phyloP scores from a whole-genome alignment of 768 basidiomycete species.

The Rhodotorula graminis region DNA sequence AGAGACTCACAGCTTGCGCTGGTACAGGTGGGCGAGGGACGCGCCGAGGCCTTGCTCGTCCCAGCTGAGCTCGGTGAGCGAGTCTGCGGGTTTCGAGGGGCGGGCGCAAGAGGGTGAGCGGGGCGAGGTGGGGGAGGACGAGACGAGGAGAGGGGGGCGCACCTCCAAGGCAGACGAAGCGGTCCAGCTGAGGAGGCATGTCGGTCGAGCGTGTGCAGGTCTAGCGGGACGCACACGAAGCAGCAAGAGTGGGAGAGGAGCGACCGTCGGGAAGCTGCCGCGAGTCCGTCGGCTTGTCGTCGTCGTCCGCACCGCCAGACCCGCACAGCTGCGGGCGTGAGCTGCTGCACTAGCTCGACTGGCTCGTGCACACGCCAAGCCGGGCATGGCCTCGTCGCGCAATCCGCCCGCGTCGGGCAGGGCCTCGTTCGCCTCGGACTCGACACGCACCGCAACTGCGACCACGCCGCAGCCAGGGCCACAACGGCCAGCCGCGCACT shows the following conservation, averaged over 20 bases:
- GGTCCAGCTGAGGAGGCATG: not conserved
- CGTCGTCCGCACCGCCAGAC: too few species aligned
- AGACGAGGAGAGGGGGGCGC: not conserved
- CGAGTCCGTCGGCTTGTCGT: too few species aligned
- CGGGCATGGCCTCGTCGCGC: too few species aligned
- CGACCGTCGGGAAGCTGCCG: not conserved
- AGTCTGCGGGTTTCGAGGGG: constrained; percentile 18
- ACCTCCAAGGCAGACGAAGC: constrained; percentile 21
- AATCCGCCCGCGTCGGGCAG: too few species aligned
- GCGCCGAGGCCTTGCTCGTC: constrained; percentile 20
- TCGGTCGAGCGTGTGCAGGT: too few species aligned
- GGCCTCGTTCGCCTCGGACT: not conserved
- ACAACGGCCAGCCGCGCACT: not conserved
- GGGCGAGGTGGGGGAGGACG: not conserved
- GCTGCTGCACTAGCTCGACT: too few species aligned
- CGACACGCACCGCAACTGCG: not conserved
- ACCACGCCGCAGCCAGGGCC: not conserved
- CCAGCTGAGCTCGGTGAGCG: constrained; percentile 32
- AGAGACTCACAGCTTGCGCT: constrained; percentile 21
- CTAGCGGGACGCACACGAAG: too few species aligned
- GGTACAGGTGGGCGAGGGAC: constrained; percentile 17
- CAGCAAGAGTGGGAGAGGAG: not conserved
- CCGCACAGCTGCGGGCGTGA: too few species aligned
- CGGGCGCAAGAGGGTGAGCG: not conserved
- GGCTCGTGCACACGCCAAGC: too few species aligned